Evolutionary conservation across 257 asterid species (phyloP).

Genomic region (Dorcoceras hygrometricum): DNA sequence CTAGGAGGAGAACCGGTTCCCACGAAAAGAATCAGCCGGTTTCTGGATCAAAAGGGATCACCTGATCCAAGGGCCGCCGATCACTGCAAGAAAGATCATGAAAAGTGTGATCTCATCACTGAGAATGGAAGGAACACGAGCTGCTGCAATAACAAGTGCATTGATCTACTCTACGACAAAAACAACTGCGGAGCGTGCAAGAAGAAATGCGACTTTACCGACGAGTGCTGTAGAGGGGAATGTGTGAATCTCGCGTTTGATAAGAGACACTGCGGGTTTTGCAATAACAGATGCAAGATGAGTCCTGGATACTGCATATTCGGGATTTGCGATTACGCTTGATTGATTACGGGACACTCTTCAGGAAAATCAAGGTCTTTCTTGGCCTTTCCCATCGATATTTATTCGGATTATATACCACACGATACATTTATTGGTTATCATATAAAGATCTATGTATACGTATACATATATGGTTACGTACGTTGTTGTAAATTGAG

Average conservation of each 20-base stretch:
- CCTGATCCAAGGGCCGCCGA: slow-evolving; percentile 30
- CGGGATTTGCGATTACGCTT: slow-evolving; percentile 47
- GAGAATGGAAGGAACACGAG: slow-evolving; percentile 30
- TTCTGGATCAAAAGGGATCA: slow-evolving; percentile 24
- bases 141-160: slow-evolving; percentile 46
- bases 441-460: neutral
- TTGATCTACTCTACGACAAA: slow-evolving; percentile 27
- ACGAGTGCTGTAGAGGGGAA: slow-evolving; percentile 41
- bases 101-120: slow-evolving; percentile 23
- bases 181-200: slow-evolving; percentile 45
- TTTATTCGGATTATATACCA: slow-evolving; percentile 23
- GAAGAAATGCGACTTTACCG: slow-evolving; percentile 30
- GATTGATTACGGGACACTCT: neutral
- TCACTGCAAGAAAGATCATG: slow-evolving; percentile 33
- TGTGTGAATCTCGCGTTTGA: slow-evolving; percentile 37
- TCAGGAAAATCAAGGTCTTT: slow-evolving; percentile 7
- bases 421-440: slow-evolving; percentile 16
- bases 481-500: neutral
- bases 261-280: slow-evolving; percentile 44
- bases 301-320: slow-evolving; percentile 28
- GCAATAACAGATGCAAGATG: slow-evolving; percentile 36
- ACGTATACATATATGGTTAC: neutral
- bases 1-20: neutral
- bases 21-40: slow-evolving; percentile 30
- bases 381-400: neutral